Percentiles rank a stretch among this genome's conserved stretches.
phyloP scores from a whole-genome alignment of 495 filamentous ascomycete species.

The Aspergillus hancockii region DNA sequence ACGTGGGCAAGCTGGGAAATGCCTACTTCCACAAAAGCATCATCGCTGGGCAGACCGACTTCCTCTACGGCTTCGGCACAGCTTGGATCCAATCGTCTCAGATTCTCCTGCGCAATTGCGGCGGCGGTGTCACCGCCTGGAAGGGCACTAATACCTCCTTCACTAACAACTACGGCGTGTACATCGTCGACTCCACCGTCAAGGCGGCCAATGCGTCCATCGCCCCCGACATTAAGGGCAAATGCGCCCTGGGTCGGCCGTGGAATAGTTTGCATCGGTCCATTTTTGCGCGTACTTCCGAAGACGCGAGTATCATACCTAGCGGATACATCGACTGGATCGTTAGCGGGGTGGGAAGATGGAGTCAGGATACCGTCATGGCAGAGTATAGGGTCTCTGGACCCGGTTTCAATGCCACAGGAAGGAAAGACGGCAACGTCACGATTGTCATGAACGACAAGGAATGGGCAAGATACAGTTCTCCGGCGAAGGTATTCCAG shows the following conservation, averaged over 20 bases:
- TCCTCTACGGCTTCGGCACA: constrained; percentile 57
- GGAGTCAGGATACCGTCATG: constrained; percentile 51
- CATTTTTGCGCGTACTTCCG: constrained; percentile 53
- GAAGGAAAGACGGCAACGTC: constrained; percentile 39
- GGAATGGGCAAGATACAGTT: constrained; percentile 44
- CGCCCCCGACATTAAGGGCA: constrained; percentile 40
- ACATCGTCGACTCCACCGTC: constrained; percentile 53
- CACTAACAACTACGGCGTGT: constrained; percentile 62
- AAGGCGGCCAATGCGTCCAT: constrained; percentile 53
- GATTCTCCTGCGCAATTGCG: constrained; percentile 53
- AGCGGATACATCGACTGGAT: constrained; percentile 59
- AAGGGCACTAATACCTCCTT: constrained; percentile 66
- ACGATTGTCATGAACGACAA: constrained; percentile 41
- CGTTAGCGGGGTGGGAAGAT: constrained; percentile 34
- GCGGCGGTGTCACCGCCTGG: constrained; percentile 66
- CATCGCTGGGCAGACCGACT: constrained; percentile 63
- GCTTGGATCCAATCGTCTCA: constrained; percentile 46
- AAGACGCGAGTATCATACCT: constrained; percentile 52
- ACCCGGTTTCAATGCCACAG: constrained; percentile 55
- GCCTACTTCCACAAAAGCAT: constrained; percentile 56
- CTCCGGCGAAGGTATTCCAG: constrained; percentile 56
- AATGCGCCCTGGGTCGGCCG: constrained; percentile 59
- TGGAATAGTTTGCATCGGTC: constrained; percentile 58
- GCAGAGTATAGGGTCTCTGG: constrained; percentile 57
- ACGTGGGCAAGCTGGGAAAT: constrained; percentile 61